Evolutionary conservation across 2,329 filamentous ascomycete genomes (phyloP).

Genomic region (Periglandula ipomoeae): DNA sequence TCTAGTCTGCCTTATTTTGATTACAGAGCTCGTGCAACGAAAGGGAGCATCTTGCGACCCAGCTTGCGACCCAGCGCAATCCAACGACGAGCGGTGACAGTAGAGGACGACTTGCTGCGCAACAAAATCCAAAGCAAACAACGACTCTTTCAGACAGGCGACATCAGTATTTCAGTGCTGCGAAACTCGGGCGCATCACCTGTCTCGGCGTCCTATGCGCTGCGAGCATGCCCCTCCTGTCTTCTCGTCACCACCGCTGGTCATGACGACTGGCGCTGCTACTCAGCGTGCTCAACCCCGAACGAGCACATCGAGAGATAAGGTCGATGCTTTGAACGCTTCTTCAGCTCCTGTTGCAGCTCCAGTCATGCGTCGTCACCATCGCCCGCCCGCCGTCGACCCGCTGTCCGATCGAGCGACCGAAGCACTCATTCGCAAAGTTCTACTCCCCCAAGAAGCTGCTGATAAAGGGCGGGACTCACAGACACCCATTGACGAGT

Average conservation of each 20-base stretch:
- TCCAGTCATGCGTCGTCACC: slow-evolving; percentile 19
- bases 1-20: neutral
- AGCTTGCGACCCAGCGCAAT: slow-evolving; percentile 11
- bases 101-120: neutral
- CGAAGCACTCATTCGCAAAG: slow-evolving; percentile 68
- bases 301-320: slow-evolving; percentile 8
- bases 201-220: neutral
- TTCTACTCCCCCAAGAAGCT: slow-evolving; percentile 66
- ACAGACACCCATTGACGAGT: slow-evolving; percentile 58
- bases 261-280: slow-evolving; percentile 11
- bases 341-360: slow-evolving; percentile 15
- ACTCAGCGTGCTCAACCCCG: slow-evolving; percentile 9
- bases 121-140: neutral
- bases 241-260: slow-evolving; percentile 20
- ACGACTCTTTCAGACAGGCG: too few species aligned
- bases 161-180: too few species aligned
- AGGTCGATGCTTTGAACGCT: slow-evolving; percentile 1
- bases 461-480: slow-evolving; percentile 43
- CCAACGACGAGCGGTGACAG: slow-evolving; percentile 9
- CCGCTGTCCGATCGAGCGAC: slow-evolving; percentile 72
- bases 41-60: slow-evolving; percentile 4
- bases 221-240: slow-evolving; percentile 1
- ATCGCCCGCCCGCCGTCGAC: slow-evolving; percentile 31
- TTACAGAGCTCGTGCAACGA: slow-evolving; percentile 4
- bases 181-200: neutral